Percentiles rank a stretch among this genome's conserved stretches.
These are phyloP conservation scores for Whalleya microplaca DNA, from an alignment of 2,329 filamentous ascomycete genomes.

Conservation along the genomic window DNA sequence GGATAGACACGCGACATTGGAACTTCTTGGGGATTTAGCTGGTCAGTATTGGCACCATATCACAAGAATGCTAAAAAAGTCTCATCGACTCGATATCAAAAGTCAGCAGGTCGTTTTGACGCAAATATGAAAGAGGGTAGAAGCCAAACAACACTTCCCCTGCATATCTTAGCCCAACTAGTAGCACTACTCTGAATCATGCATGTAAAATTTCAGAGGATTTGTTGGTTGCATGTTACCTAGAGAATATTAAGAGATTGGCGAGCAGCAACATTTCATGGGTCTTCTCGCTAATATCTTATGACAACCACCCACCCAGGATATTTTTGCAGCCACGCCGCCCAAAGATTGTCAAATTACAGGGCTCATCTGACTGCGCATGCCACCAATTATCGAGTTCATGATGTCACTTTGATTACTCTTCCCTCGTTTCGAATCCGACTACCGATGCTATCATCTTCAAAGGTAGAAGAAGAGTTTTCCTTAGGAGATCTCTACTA, in stretches of 20 bases:
- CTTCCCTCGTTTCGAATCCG: too few relatives aligned
- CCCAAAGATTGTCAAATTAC: neutral
- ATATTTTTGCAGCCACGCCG: neutral
- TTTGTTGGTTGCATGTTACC: too few relatives aligned
- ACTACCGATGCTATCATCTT: too few relatives aligned
- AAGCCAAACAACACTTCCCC: neutral
- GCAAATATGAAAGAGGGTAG: neutral
- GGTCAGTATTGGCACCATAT: neutral
- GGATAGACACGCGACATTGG: conserved; percentile 7
- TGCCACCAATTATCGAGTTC: too few relatives aligned
- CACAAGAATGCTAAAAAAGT: neutral
- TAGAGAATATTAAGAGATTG: neutral
- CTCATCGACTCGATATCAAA: neutral
- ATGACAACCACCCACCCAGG: neutral
- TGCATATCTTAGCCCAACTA: neutral
- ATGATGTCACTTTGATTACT: too few relatives aligned
- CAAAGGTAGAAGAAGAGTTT: too few relatives aligned
- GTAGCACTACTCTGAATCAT: neutral
- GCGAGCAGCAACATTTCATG: neutral
- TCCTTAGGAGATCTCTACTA: too few relatives aligned
- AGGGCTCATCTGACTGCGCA: neutral
- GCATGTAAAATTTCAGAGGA: neutral
- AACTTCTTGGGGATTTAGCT: neutral
- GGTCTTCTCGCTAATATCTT: neutral
- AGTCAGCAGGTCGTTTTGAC: neutral